Evolutionary conservation across 495 filamentous ascomycete species (phyloP).

Genomic region (Penicillium tannophilum): DNA sequence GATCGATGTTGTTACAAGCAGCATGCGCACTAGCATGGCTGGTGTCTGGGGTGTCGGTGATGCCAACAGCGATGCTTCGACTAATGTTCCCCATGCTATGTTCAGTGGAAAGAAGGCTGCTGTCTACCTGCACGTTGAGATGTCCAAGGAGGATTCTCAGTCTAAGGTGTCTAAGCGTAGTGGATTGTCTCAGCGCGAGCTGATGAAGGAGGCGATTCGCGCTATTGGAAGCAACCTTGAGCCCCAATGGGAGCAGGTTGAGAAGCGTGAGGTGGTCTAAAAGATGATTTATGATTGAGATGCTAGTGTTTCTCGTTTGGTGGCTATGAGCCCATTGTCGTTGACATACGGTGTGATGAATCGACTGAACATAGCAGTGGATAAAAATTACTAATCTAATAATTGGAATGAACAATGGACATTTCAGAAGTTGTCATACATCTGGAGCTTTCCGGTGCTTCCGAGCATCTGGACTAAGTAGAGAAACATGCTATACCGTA

Average conservation of each 20-base stretch:
- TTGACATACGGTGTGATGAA: neutral
- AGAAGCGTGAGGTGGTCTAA: neutral
- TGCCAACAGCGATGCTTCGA: constrained; percentile 57
- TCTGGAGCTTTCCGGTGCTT: neutral
- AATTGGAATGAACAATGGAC: neutral
- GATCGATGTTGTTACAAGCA: constrained; percentile 42
- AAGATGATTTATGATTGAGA: neutral
- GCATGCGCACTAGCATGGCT: constrained; percentile 48
- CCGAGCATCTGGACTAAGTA: neutral
- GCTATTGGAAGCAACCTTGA: constrained; percentile 40
- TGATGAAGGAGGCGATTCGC: constrained; percentile 34
- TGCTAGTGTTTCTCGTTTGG: neutral
- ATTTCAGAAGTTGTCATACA: neutral
- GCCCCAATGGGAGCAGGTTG: constrained; percentile 15
- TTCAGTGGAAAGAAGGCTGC: constrained; percentile 58
- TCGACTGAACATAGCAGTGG: neutral
- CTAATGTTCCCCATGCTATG: constrained; percentile 63
- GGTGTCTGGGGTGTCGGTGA: constrained; percentile 60
- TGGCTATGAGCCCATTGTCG: neutral
- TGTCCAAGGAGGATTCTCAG: constrained; percentile 38
- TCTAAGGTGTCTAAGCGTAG: constrained; percentile 37
- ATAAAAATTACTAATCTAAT: neutral
- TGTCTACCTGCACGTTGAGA: constrained; percentile 53
- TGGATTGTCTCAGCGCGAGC: constrained; percentile 20
- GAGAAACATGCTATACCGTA: neutral